Evolutionary conservation across 805 yeast species (phyloP).

Genomic region (Saccharomycodes ludwigii): DNA sequence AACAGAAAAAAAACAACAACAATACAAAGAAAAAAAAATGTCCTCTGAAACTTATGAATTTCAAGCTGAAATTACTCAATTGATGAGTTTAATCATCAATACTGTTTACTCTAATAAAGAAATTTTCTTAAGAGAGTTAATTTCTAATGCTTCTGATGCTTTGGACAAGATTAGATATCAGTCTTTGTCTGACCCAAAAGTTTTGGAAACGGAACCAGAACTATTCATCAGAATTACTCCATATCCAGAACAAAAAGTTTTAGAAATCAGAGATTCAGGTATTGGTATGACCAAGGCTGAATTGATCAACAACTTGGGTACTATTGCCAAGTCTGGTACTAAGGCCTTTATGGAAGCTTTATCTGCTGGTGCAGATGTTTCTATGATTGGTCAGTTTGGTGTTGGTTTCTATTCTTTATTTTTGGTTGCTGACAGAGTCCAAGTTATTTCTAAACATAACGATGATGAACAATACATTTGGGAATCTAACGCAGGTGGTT

Average conservation of each 20-base stretch:
- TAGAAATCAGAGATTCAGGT: conserved; percentile 99
- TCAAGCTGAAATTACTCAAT: conserved; percentile 99
- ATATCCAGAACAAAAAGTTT: conserved; percentile 81
- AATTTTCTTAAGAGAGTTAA: conserved; percentile 96
- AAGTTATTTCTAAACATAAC: conserved; percentile 95
- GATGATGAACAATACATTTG: conserved; percentile 99
- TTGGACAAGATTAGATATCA: conserved; percentile 96
- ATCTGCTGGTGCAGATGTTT: conserved; percentile 98
- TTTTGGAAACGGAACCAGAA: conserved; percentile 91
- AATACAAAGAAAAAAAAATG: conserved; percentile 25
- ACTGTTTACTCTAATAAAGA: conserved; percentile 99
- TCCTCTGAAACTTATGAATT: conserved; percentile 81
- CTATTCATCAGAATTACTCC: conserved; percentile 97
- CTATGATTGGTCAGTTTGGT: conserved; percentile 99
- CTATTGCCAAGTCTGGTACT: conserved; percentile 99
- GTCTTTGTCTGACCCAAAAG: conserved; percentile 83
- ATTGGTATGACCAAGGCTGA: conserved; percentile 99
- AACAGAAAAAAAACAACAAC: not conserved
- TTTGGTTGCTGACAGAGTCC: conserved; percentile 98
- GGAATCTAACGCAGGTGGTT: conserved; percentile 99
- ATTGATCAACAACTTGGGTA: conserved; percentile 97
- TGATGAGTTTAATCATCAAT: conserved; percentile 99
- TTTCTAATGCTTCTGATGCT: conserved; percentile 98
- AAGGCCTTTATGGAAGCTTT: conserved; percentile 99
- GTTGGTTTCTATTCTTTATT: conserved; percentile 99